These are phyloP conservation scores for Lipomyces orientalis DNA, from an alignment of 805 yeast species.

Conservation along the genomic window DNA sequence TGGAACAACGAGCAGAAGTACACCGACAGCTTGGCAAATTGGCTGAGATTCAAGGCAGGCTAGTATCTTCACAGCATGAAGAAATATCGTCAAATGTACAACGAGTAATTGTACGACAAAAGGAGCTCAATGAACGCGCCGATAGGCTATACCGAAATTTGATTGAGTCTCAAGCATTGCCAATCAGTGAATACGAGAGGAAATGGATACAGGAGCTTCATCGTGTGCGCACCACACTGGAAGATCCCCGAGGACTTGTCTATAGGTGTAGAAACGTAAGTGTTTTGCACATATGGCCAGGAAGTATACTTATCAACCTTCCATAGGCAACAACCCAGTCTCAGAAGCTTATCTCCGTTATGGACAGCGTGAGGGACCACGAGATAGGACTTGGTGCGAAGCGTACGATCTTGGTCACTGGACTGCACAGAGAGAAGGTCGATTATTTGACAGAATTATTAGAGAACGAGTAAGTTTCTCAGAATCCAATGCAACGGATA, in stretches of 20 bases:
- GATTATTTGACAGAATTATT: conserved; percentile 22
- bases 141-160: conserved; percentile 43
- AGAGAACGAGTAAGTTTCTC: conserved; percentile 27
- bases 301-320: neutral
- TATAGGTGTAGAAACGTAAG: conserved; percentile 14
- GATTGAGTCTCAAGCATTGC: conserved; percentile 41
- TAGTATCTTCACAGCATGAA: conserved; percentile 2
- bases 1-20: conserved; percentile 52
- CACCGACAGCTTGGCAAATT: conserved; percentile 49
- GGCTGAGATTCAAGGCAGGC: conserved; percentile 32
- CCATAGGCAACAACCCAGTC: conserved; percentile 22
- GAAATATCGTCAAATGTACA: conserved; percentile 15
- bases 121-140: conserved; percentile 45
- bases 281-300: neutral
- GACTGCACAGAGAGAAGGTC: conserved; percentile 16
- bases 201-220: conserved; percentile 55
- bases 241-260: conserved; percentile 27
- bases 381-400: neutral
- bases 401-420: conserved; percentile 3
- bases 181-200: conserved; percentile 51
- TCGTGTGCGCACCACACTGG: conserved; percentile 44
- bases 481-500: neutral
- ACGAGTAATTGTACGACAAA: conserved; percentile 46
- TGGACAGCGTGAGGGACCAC: conserved; percentile 7
- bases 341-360: conserved; percentile 15